Percentiles rank a stretch among this genome's conserved stretches.
Conservation (phyloP, 2,329 filamentous ascomycete species). For the Alternaria consortialis region DNA sequence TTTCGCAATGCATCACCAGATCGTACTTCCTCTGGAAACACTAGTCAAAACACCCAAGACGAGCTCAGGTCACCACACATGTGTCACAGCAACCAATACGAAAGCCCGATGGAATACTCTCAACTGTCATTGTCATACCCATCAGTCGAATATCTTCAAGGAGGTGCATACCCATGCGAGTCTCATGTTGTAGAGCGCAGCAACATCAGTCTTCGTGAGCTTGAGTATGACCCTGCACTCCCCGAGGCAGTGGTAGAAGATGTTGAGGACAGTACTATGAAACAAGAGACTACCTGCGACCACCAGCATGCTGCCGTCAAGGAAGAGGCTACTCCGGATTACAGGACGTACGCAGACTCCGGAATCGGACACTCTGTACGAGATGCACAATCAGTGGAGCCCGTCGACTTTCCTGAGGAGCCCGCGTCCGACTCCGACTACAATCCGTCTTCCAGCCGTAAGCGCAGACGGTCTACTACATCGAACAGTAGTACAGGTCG, state of each 20-base stretch:
- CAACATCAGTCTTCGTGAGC: conserved; percentile 41
- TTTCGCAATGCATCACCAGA: conserved; percentile 47
- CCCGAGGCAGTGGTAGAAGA: conserved; percentile 38
- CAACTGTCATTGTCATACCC: conserved; percentile 32
- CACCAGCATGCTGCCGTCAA: conserved; percentile 27
- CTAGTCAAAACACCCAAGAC: conserved; percentile 43
- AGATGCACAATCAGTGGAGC: conserved; percentile 51
- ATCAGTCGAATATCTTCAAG: conserved; percentile 25
- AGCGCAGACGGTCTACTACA: conserved; percentile 39
- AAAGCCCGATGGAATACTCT: conserved; percentile 29
- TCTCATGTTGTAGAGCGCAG: conserved; percentile 21
- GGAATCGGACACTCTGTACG: conserved; percentile 39
- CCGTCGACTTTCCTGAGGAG: conserved; percentile 39
- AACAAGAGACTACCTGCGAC: conserved; percentile 34
- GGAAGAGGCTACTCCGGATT: conserved; percentile 22
- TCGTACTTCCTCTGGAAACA: conserved; percentile 43
- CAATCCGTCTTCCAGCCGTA: conserved; percentile 33
- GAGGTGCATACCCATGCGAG: conserved; percentile 22
- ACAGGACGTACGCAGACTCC: conserved; percentile 37
- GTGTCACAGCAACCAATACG: conserved; percentile 27
- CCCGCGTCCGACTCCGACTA: conserved; percentile 49
- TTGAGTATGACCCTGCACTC: conserved; percentile 45
- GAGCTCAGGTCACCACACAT: conserved; percentile 40
- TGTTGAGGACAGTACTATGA: conserved; percentile 30
- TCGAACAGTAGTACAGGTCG: conserved; percentile 33